Conservation (phyloP, 345 rosid species). For the Populus euphratica region DNA sequence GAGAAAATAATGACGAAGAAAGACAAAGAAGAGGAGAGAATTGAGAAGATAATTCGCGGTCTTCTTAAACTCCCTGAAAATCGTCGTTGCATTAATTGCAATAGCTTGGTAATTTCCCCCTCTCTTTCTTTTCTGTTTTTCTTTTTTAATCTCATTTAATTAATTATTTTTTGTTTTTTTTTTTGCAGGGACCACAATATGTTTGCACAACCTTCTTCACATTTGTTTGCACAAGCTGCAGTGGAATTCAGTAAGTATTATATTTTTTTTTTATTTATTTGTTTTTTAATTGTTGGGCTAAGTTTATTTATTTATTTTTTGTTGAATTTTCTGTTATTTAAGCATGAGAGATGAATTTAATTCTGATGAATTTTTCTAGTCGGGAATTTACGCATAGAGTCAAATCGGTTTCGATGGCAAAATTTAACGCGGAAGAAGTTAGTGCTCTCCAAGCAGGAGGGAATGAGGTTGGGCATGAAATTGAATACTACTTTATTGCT, state of each 20-base stretch:
- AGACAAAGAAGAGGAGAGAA: slow-evolving; percentile 62
- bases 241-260: slow-evolving; percentile 74
- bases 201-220: slow-evolving; percentile 87
- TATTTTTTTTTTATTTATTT: neutral
- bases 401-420: slow-evolving; percentile 91
- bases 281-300: neutral
- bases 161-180: neutral
- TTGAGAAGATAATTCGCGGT: slow-evolving; percentile 62
- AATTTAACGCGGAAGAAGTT: slow-evolving; percentile 78
- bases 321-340: neutral
- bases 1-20: slow-evolving; percentile 41
- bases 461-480: slow-evolving; percentile 52
- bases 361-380: slow-evolving; percentile 31
- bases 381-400: slow-evolving; percentile 91
- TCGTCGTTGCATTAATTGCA: slow-evolving; percentile 82
- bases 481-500: neutral
- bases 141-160: neutral
- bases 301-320: neutral
- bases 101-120: slow-evolving; percentile 46
- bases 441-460: slow-evolving; percentile 72
- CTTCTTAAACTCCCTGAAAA: slow-evolving; percentile 77
- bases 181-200: slow-evolving; percentile 86
- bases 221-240: slow-evolving; percentile 81
- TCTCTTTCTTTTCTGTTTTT: neutral
- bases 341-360: neutral